Evolutionary conservation across 2,329 filamentous ascomycete species (phyloP).

Genomic region (Colletotrichum neosansevieriae): DNA sequence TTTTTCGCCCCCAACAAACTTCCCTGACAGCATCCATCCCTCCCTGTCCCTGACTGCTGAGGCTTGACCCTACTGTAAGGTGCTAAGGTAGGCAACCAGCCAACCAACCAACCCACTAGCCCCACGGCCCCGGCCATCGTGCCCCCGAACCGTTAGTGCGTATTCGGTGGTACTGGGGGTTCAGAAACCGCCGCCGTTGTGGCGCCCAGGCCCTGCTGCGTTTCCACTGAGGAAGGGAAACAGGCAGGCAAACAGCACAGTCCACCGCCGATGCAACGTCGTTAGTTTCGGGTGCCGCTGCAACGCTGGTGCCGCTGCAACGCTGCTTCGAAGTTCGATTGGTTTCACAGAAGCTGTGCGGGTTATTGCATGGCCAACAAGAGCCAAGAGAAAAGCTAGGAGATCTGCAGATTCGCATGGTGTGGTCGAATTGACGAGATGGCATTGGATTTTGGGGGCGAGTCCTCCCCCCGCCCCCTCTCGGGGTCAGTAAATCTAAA

Average conservation of each 20-base stretch:
- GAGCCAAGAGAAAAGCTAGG: not conserved
- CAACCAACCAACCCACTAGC: not conserved
- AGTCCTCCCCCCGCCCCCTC: too few species aligned
- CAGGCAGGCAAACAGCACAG: not conserved
- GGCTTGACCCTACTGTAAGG: not conserved
- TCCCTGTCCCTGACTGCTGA: constrained; percentile 14
- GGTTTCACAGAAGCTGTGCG: constrained; percentile 20
- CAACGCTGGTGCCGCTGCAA: constrained; percentile 5
- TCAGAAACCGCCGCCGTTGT: too few species aligned
- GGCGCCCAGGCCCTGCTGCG: too few species aligned
- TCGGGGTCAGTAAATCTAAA: too few species aligned
- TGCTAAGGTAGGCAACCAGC: too few species aligned
- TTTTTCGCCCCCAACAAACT: constrained; percentile 10
- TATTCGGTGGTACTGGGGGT: too few species aligned
- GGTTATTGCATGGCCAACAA: not conserved
- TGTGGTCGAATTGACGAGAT: constrained; percentile 7
- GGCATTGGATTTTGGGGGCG: not conserved
- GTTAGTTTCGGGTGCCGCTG: constrained; percentile 22
- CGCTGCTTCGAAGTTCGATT: not conserved
- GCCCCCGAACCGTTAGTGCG: constrained; percentile 29
- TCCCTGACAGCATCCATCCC: not conserved
- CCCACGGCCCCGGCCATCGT: not conserved
- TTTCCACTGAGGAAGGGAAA: too few species aligned
- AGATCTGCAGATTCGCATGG: not conserved
- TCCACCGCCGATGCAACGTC: constrained; percentile 31